Evolutionary conservation across 805 yeast species (phyloP).

Genomic region (Candida insectalens): DNA sequence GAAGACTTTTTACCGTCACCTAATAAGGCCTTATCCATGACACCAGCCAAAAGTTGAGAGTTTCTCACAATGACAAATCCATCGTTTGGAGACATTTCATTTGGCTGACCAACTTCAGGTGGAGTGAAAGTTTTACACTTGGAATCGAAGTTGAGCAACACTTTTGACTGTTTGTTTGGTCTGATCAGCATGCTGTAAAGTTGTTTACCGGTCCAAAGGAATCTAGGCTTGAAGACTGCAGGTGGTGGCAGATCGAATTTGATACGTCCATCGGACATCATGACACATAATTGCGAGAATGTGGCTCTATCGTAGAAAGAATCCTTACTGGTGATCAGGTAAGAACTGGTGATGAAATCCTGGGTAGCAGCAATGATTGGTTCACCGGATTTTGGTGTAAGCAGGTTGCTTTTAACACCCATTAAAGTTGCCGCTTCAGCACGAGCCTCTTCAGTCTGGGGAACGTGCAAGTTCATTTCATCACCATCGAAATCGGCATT

Average conservation of each 20-base stretch:
- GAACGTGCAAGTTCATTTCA: conserved; percentile 98
- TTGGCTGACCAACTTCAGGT: conserved; percentile 63
- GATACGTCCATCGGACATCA: conserved; percentile 90
- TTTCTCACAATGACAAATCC: conserved; percentile 89
- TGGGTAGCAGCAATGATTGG: conserved; percentile 99
- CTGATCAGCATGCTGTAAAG: conserved; percentile 78
- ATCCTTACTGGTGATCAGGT: conserved; percentile 85
- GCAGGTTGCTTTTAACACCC: conserved; percentile 93
- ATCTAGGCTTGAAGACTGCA: conserved; percentile 78
- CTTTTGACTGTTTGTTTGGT: conserved; percentile 71
- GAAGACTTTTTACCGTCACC: conserved; percentile 99
- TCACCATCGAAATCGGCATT: conserved; percentile 99
- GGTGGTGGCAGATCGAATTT: conserved; percentile 97
- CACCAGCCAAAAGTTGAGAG: conserved; percentile 81
- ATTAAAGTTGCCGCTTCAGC: conserved; percentile 97
- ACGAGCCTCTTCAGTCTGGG: conserved; percentile 97
- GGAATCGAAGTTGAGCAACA: conserved; percentile 85
- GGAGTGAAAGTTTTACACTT: conserved; percentile 84
- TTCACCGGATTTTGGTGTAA: conserved; percentile 97
- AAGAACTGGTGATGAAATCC: conserved; percentile 97
- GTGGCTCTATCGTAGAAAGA: conserved; percentile 84
- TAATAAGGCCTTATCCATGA: conserved; percentile 90
- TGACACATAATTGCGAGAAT: conserved; percentile 70
- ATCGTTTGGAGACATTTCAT: conserved; percentile 96
- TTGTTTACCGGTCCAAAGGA: conserved; percentile 97